Base-by-base conservation (phyloP, 495 filamentous ascomycete genomes). In the Trichoderma asperelloides region DNA sequence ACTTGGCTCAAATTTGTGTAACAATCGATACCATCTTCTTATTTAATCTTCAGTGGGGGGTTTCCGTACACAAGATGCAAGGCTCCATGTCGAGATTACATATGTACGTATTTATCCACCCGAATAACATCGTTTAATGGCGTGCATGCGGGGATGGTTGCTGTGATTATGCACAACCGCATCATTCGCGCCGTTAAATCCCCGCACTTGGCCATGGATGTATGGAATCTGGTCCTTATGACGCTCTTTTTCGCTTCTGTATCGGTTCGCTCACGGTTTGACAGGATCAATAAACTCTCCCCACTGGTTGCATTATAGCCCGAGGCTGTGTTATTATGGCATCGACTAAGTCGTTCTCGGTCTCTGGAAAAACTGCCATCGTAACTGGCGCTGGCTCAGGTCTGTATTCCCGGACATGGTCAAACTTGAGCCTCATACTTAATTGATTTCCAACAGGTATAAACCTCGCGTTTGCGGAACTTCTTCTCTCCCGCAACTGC, bases 311-410 rank as follows among this genome's bases (percentile, higher is more conserved):
- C 6, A 16, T 28, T 8, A 37, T 37, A 37, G 33, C 33, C 30
- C 2, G 6, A 60, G n/a, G n/a, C 21, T 25, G 4, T 60, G 11
- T 25, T 21, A 30, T 28, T 23, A 60, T 60, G 55, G 25, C 55
- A 16, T 60, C 25, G 2, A 60, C 11, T 11, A 28, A 12, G 55
- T 18, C 55, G 3, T 60, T 65, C 30, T 65, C 81, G 15, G 82
- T 89, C 13, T 67, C 80, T 64, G 87, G 86, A 62, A 87, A 86
- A 76, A 81, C 81, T 47, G 88, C 88, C n/a, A 86, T 91, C 66
- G 77, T 90, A 25, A 91, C 88, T 33, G 88, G 88, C 8, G 88
- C 86, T 49, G 88, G 88, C 66, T 90, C 88, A 65, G 88, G 88
- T 65, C 5, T 30, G 41, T 87, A 78, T 65, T 76, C 73, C 23